Conservation (phyloP, 164 flowering plant genomes). For the Protea cynaroides region DNA sequence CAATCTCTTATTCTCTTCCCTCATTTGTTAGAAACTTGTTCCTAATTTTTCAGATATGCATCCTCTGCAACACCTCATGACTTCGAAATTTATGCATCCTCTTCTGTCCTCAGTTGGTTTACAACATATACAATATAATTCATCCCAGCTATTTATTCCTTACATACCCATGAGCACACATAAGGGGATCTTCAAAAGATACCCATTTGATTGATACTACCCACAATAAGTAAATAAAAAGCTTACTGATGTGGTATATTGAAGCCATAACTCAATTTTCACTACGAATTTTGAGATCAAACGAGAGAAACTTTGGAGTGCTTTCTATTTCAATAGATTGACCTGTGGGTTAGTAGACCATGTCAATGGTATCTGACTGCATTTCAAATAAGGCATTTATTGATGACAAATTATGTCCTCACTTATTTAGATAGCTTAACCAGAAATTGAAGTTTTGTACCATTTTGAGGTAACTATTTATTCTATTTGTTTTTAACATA, state of each 20-base stretch:
- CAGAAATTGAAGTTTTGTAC: too few species aligned
- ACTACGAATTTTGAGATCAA: too few species aligned
- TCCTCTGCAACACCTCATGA: slow-evolving; percentile 52
- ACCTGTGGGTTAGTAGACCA: too few species aligned
- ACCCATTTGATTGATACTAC: neutral
- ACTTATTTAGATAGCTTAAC: too few species aligned
- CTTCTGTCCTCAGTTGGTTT: neutral
- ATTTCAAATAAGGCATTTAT: neutral
- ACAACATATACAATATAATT: neutral
- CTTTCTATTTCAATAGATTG: too few species aligned
- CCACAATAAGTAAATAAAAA: neutral
- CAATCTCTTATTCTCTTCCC: neutral
- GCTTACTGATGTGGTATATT: neutral
- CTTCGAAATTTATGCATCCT: slow-evolving; percentile 83
- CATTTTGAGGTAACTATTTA: neutral
- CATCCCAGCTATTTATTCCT: neutral
- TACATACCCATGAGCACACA: slow-evolving; percentile 71
- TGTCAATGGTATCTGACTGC: neutral
- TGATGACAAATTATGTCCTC: neutral
- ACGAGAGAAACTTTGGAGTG: too few species aligned
- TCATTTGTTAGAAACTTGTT: neutral
- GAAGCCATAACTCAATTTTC: neutral
- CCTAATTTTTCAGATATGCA: slow-evolving; percentile 49
- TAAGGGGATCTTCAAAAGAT: slow-evolving; percentile 55
- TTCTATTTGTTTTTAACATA: neutral